phyloP scores from a whole-genome alignment of 73 alveolate genomes.

The Loxodes magnus region DNA sequence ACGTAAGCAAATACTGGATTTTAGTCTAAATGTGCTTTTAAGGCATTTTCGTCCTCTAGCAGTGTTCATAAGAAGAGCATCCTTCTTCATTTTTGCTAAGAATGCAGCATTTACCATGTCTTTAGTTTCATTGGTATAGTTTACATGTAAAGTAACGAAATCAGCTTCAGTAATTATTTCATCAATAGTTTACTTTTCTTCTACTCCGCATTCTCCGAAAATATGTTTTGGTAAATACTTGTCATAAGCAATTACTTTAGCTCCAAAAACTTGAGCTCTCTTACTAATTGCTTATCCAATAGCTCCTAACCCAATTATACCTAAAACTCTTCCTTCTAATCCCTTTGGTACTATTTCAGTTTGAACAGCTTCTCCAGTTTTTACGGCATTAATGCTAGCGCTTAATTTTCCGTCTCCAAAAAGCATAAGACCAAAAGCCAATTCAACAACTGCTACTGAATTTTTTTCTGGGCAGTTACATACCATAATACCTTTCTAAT shows the following conservation, averaged over 20 bases:
- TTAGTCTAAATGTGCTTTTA: constrained; percentile 34
- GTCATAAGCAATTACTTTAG: constrained; percentile 45
- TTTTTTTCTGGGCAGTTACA: constrained; percentile 85
- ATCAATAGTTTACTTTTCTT: constrained; percentile 20
- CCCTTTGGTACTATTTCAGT: constrained; percentile 37
- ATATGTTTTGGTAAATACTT: constrained; percentile 14
- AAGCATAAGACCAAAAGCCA: constrained; percentile 57
- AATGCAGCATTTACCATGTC: constrained; percentile 48
- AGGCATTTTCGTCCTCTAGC: constrained; percentile 67
- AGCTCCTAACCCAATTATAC: constrained; percentile 70
- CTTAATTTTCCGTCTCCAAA: constrained; percentile 51
- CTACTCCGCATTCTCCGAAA: constrained; percentile 25
- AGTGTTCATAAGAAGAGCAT: constrained; percentile 64
- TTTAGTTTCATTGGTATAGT: constrained; percentile 58
- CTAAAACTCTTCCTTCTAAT: constrained; percentile 61
- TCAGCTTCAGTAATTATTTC: constrained; percentile 41
- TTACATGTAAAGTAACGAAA: constrained; percentile 58
- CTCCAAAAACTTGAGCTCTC: constrained; percentile 61
- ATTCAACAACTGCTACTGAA: constrained; percentile 84
- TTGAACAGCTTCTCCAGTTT: too few species aligned
- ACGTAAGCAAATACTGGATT: constrained; percentile 38
- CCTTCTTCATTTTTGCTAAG: constrained; percentile 52
- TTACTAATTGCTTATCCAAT: constrained; percentile 39
- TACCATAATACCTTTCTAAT: constrained; percentile 53
- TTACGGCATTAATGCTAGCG: constrained; percentile 9